These are phyloP conservation scores for Lachnellula subtilissima DNA, from an alignment of 2,329 filamentous ascomycete genomes.

Conservation along the genomic window DNA sequence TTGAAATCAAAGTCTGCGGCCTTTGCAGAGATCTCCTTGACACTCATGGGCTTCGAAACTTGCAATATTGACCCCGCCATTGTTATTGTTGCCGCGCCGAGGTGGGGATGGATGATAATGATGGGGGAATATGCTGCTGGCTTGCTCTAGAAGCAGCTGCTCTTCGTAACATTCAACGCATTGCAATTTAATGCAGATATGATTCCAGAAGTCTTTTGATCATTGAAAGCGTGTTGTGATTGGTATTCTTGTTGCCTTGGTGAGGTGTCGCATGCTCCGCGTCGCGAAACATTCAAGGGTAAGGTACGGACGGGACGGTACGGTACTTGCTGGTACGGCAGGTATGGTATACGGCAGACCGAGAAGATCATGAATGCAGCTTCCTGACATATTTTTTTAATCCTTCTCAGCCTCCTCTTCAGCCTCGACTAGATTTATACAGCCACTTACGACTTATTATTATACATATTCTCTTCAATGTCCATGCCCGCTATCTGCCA, in stretches of 20 bases:
- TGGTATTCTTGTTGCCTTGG: slow-evolving; percentile 1
- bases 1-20: slow-evolving; percentile 82
- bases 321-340: not conserved
- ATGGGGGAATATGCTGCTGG: not conserved
- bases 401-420: not conserved
- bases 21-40: slow-evolving; percentile 70
- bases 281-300: not conserved
- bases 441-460: not conserved
- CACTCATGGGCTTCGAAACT: slow-evolving; percentile 53
- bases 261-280: slow-evolving; percentile 3
- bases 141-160: not conserved
- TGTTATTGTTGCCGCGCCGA: slow-evolving; percentile 1
- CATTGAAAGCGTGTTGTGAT: not conserved
- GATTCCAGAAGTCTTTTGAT: too few species aligned
- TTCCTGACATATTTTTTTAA: not conserved
- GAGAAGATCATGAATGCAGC: not conserved
- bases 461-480: not conserved
- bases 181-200: too few species aligned
- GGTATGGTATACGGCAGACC: not conserved
- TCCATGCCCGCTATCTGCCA: not conserved
- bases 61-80: slow-evolving; percentile 28
- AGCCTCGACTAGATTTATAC: not conserved
- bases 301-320: not conserved
- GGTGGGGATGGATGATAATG: not conserved
- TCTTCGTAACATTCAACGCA: not conserved